Evolutionary conservation across 768 basidiomycete species (phyloP).

Genomic region (Pleurotus salmoneostramineus): DNA sequence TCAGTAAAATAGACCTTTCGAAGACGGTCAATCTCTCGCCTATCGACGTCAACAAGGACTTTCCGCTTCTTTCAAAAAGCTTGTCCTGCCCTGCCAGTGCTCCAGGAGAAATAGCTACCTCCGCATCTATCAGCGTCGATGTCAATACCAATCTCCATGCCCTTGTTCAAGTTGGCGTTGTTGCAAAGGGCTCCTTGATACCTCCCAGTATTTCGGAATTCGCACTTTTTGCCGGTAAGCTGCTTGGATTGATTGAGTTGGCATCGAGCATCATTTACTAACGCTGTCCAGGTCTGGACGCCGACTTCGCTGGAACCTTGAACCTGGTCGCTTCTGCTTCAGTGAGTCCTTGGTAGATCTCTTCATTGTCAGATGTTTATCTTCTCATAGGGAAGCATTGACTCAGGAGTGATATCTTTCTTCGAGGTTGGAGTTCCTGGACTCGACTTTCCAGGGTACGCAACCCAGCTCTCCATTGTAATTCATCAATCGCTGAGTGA

Average conservation of each 20-base stretch:
- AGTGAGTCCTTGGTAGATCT: conserved; percentile 12
- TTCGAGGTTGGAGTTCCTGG: conserved; percentile 28
- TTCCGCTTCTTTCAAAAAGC: conserved; percentile 13
- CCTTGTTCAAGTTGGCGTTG: conserved; percentile 22
- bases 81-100: conserved; percentile 15
- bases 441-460: conserved; percentile 25
- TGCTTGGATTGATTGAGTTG: conserved; percentile 13
- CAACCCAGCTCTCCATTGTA: neutral
- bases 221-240: conserved; percentile 16
- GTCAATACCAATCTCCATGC: conserved; percentile 20
- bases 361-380: neutral
- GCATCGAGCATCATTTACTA: neutral
- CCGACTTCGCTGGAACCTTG: conserved; percentile 23
- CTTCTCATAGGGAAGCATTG: conserved; percentile 18
- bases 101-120: conserved; percentile 10
- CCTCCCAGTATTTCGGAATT: conserved; percentile 26
- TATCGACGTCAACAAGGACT: conserved; percentile 9
- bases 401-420: conserved; percentile 22
- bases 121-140: conserved; percentile 10
- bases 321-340: conserved; percentile 20
- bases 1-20: conserved; percentile 1
- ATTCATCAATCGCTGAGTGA: neutral
- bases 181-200: conserved; percentile 17
- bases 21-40: conserved; percentile 12
- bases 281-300: conserved; percentile 17